Evolutionary conservation across 805 yeast genomes (phyloP), one percentile per base, ranked within the genome.

Genomic region (Metschnikowia kunwiensis): DNA sequence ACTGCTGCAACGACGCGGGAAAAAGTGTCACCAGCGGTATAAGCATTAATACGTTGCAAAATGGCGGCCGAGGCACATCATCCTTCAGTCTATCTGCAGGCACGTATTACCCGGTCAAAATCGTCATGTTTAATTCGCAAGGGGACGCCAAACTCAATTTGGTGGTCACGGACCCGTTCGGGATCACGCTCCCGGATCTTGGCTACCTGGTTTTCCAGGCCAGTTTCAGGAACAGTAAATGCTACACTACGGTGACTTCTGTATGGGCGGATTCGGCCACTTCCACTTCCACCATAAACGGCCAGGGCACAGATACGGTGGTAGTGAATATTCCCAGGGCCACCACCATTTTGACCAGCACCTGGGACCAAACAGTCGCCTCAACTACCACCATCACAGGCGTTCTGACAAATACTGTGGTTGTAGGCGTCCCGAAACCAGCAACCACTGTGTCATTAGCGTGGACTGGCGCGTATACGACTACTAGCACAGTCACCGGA

Each of bases 351-450:
- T 3, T 20, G 7, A 20, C 23, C 10, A 20, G 23, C 10, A 11
- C 23, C 10, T 20, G 23, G 23, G n/a, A n/a, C 9, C 24, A 21
- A 21, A 9, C 24, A 21, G 24, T 21, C 24, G 24, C 24, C n/a
- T 11, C 26, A 8, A 24, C 36, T 13, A 22, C 36, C n/a, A 26
- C 40, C 11, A 22, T 17, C n/a, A 31, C 40, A 14, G 29, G 29
- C 4, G 17, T 18, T 15, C 8, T 12, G 8, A 26, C 28, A 3
- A 15, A 26, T 16, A 26, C 21, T 6, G 29, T 26, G 1, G n/a
- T 26, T 9, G 23, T 42, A 2, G 34, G 34, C 14, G 43, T 42
- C n/a, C 46, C 46, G 3, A 34, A 29, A 12, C 32, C 40, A 10
- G 29, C 32, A 9, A 14, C 19, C 3, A 34, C 39, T 3, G 11